These are phyloP conservation scores for Colletotrichum acutatum DNA, from an alignment of 2,329 filamentous ascomycete species.

Conservation along the genomic window DNA sequence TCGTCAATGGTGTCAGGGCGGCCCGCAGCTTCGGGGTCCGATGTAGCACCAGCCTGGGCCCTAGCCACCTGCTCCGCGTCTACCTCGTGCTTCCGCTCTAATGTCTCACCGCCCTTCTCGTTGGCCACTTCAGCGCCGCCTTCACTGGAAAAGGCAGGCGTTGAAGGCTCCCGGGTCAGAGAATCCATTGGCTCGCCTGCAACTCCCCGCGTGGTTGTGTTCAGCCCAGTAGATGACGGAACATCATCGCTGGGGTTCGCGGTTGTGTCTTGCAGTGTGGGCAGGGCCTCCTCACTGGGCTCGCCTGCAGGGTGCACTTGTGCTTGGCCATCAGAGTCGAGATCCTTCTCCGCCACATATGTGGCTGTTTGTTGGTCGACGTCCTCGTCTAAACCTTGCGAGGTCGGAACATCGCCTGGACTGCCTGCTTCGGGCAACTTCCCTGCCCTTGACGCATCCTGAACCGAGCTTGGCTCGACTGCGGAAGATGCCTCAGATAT, in stretches of 20 bases:
- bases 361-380: conserved; percentile 9
- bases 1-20: conserved; percentile 26
- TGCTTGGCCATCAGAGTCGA: conserved; percentile 20
- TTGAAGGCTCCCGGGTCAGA: background rate
- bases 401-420: background rate
- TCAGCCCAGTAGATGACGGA: conserved; percentile 26
- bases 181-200: conserved; percentile 6
- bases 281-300: background rate
- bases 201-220: conserved; percentile 7
- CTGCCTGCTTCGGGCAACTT: background rate
- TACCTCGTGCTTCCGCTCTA: background rate
- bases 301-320: conserved; percentile 17
- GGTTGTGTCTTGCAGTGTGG: conserved; percentile 20
- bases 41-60: conserved; percentile 30
- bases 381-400: background rate
- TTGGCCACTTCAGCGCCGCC: conserved; percentile 12
- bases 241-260: conserved; percentile 5
- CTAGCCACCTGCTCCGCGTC: conserved; percentile 25
- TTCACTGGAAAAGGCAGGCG: background rate
- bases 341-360: conserved; percentile 20
- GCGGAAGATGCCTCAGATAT: background rate
- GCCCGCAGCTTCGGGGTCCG: conserved; percentile 26
- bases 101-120: conserved; percentile 33
- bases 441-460: conserved; percentile 3
- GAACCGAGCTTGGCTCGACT: background rate